Evolutionary conservation across 345 rosid genomes (phyloP), one percentile per base, ranked within the genome.

Genomic region (Gynandropsis gynandra): DNA sequence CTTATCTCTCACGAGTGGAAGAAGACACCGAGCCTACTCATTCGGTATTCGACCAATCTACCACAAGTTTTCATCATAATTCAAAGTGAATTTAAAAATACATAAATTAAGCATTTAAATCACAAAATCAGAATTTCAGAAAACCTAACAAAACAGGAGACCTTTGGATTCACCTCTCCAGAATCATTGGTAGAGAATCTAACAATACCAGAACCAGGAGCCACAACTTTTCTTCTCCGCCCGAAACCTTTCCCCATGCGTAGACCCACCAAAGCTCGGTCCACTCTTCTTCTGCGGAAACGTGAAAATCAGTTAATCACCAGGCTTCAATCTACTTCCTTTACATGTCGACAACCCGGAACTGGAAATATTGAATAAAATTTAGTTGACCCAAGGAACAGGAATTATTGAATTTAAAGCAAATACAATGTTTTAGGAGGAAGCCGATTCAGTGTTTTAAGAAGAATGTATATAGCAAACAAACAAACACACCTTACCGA

Each of bases 41-140:
- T 79, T 81, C 5, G 98, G 98, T 67, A 92, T 85, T 54, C 98
- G 77, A 65, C 98, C 98, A 80, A 92, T 73, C 98, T 87, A 78
- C 60, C 60, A 77, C 50, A 62, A 39, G 27, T 54, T 5, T 11
- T 18, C 53, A 61, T 40, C 50, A 53, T 40, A 50, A 15, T 17
- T 42, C 9, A 16, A 14, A 16, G 14, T 44, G 49, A 5, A n/a
- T n/a, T n/a, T n/a, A n/a, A n/a, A 44, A 7, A 55, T 16, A 11
- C 47, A 61, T 24, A n/a, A 54, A 51, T 18, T 34, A n/a, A 47
- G 16, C 36, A 37, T 20, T 55, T 11, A 54, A 56, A 29, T 10
- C n/a, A n/a, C 17, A 4, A 42, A 10, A 31, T 11, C 12, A 11
- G 45, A 10, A 20, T 2, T 2, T 0, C 21, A 15, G 11, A 17